These are phyloP conservation scores for Macrocybe gigantea DNA, from an alignment of 768 basidiomycete genomes.

Conservation along the genomic window DNA sequence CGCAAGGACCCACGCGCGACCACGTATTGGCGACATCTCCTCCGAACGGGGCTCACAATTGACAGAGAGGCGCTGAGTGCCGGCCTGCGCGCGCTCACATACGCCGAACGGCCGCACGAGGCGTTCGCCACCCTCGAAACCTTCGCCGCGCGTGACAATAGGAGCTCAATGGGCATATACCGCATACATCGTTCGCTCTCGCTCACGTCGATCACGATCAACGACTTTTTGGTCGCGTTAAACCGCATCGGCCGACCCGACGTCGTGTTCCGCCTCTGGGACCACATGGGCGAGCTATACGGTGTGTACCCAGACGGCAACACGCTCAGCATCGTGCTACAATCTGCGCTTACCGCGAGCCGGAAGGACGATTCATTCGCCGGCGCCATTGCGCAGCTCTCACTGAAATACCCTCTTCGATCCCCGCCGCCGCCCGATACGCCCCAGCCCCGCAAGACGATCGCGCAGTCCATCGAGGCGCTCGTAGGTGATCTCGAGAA, in stretches of 20 bases:
- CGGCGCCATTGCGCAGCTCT: conserved; percentile 43
- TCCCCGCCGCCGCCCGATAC: conserved; percentile 1
- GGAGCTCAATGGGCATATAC: neutral
- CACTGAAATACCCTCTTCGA: conserved; percentile 29
- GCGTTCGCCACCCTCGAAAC: conserved; percentile 49
- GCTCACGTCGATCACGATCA: conserved; percentile 18
- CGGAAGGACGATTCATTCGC: conserved; percentile 45
- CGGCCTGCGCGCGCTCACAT: conserved; percentile 45
- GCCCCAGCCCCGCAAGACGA: conserved; percentile 13
- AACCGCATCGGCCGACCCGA: conserved; percentile 52
- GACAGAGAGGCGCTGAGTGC: conserved; percentile 43
- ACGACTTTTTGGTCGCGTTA: conserved; percentile 44
- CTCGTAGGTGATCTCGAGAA: conserved; percentile 20
- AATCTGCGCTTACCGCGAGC: conserved; percentile 48
- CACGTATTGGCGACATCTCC: conserved; percentile 36
- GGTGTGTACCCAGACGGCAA: conserved; percentile 45
- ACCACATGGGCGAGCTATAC: conserved; percentile 56
- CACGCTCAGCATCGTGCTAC: conserved; percentile 57
- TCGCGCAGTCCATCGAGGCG: conserved; percentile 20
- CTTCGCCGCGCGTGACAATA: conserved; percentile 15
- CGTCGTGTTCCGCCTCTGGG: conserved; percentile 61
- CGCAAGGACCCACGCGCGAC: conserved; percentile 37
- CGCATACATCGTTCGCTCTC: conserved; percentile 5
- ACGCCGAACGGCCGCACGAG: conserved; percentile 32
- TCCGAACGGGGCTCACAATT: conserved; percentile 25